These are phyloP conservation scores for Sphaceloma murrayae DNA, from an alignment of 2,329 filamentous ascomycete genomes.

Conservation along the genomic window DNA sequence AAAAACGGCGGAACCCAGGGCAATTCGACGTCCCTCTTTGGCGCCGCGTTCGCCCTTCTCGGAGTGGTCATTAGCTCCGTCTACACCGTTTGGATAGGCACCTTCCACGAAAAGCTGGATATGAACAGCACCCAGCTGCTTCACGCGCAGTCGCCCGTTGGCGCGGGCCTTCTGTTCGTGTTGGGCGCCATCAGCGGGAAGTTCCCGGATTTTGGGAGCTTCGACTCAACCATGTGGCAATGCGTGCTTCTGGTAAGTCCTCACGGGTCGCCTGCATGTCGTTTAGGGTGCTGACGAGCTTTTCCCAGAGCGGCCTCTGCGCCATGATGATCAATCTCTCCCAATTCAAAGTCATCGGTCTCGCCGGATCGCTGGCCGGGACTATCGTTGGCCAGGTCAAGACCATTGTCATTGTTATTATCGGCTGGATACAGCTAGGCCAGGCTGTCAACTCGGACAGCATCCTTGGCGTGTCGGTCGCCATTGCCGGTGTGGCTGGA, in stretches of 20 bases:
- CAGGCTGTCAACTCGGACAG: conserved; percentile 25
- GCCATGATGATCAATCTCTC: conserved; percentile 54
- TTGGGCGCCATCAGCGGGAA: conserved; percentile 57
- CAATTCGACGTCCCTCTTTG: conserved; percentile 49
- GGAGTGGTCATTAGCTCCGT: conserved; percentile 58
- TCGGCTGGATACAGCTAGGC: conserved; percentile 26
- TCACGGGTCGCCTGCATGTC: too few relatives aligned
- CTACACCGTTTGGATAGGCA: conserved; percentile 60
- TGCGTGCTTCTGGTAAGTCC: conserved; percentile 47
- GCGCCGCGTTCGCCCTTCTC: conserved; percentile 53
- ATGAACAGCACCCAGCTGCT: conserved; percentile 61
- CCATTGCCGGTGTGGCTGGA: conserved; percentile 27
- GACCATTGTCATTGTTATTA: conserved; percentile 27
- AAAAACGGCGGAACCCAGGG: conserved; percentile 32
- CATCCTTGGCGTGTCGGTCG: conserved; percentile 27
- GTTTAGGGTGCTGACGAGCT: too few relatives aligned
- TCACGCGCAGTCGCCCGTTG: conserved; percentile 57
- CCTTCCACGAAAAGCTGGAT: conserved; percentile 55
- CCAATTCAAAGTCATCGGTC: conserved; percentile 29
- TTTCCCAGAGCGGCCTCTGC: conserved; percentile 56
- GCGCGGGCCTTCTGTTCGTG: conserved; percentile 53
- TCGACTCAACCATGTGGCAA: conserved; percentile 32
- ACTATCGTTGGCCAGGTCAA: conserved; percentile 31
- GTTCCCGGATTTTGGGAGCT: conserved; percentile 49
- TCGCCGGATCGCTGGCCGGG: conserved; percentile 28